These are phyloP conservation scores for Phialophora expanda DNA, from an alignment of 2,329 filamentous ascomycete species.

Conservation along the genomic window DNA sequence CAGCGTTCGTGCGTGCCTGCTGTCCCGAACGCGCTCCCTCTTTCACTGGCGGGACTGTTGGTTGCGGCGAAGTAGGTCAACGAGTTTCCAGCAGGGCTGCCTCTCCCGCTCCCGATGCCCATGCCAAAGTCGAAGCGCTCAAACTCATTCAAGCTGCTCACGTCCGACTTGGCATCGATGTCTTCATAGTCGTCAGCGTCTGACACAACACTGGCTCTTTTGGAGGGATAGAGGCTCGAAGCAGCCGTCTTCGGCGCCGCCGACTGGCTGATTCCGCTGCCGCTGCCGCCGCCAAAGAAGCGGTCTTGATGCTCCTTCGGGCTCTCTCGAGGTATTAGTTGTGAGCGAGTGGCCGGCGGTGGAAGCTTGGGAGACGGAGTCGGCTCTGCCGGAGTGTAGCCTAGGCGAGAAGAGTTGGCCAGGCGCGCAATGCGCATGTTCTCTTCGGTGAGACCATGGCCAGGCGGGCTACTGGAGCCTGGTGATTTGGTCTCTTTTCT, in stretches of 20 bases:
- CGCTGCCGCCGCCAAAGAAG: slow-evolving; percentile 21
- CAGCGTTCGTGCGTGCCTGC: slow-evolving; percentile 29
- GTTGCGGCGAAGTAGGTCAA: slow-evolving; percentile 31
- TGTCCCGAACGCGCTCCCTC: slow-evolving; percentile 30
- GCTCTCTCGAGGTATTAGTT: slow-evolving; percentile 35
- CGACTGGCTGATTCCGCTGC: slow-evolving; percentile 8
- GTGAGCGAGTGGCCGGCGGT: slow-evolving; percentile 36
- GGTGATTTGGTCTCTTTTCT: slow-evolving; percentile 12
- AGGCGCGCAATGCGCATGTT: slow-evolving; percentile 38
- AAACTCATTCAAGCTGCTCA: slow-evolving; percentile 39
- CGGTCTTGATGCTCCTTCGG: slow-evolving; percentile 24
- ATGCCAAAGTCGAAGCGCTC: slow-evolving; percentile 37
- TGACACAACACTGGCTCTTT: slow-evolving; percentile 31
- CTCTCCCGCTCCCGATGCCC: slow-evolving; percentile 26
- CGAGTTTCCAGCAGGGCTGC: slow-evolving; percentile 28
- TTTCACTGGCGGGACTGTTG: slow-evolving; percentile 26
- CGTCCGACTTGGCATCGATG: slow-evolving; percentile 39
- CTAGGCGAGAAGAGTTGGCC: slow-evolving; percentile 35
- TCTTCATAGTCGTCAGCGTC: slow-evolving; percentile 39
- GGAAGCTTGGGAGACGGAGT: slow-evolving; percentile 37
- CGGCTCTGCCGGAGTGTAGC: slow-evolving; percentile 30
- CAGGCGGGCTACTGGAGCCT: slow-evolving; percentile 22
- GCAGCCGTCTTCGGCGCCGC: slow-evolving; percentile 6
- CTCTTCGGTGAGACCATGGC: slow-evolving; percentile 31
- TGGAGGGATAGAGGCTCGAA: slow-evolving; percentile 6